Evolutionary conservation across 148 eudicot species (phyloP), one percentile per base, ranked within the genome.

Genomic region (Diospyros kaki): DNA sequence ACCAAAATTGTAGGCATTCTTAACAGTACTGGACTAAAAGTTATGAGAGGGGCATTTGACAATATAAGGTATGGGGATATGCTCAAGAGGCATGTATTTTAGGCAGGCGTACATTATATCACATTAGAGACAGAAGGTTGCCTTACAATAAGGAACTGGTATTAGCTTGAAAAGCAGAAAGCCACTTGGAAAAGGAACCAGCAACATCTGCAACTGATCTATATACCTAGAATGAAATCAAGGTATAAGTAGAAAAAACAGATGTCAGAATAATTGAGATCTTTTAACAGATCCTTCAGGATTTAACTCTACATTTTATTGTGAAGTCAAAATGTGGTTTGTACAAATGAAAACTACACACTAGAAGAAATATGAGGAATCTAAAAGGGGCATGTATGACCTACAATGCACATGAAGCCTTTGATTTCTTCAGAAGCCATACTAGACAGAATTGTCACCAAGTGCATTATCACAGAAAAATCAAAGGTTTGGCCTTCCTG

Each of bases 161-260:
- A 84, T 83, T 81, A 60, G 88, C 76, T 68, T 84, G 91, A 74
- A 80, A 83, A 78, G 86, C 76, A 68, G 93, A 82, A 60, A 95
- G 77, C 97, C 97, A 90, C 85, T 86, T 92, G 62, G 98, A 90
- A 88, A 89, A 95, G 64, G 98, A 92, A 80, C 91, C 96, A 81
- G 90, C 68, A 83, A 90, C 96, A 83, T 95, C 94, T 82, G 97
- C 97, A 78, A 92, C 86, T 50, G 98, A 86, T 87, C 87, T 88
- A 84, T 90, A 91, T 51, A 95, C 97, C 99, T 95, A 78, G 54
- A 77, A 73, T 12, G 65, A 60, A 77, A 66, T 40, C 54, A 78
- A 66, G 54, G 50, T n/a, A 53, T 14, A 64, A 63, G 44, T n/a
- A 68, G 5, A 3, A 69, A 17, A 66, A 67, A 2, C 6, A 55